Evolutionary conservation across 2,329 filamentous ascomycete genomes (phyloP), one percentile per base, ranked within the genome.

Genomic region (Amylocarpus encephaloides): DNA sequence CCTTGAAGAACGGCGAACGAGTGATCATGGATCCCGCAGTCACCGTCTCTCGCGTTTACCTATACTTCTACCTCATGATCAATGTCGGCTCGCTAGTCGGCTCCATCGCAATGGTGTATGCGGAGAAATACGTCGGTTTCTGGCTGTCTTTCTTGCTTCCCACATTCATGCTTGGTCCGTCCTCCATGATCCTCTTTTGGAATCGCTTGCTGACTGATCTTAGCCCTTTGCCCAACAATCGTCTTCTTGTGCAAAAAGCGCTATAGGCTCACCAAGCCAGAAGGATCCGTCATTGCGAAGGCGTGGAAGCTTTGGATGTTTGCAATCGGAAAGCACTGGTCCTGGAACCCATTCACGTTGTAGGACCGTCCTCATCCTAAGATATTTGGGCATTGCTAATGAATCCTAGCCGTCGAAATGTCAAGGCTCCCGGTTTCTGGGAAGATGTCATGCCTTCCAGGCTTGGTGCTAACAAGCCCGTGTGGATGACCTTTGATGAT

Each of bases 401-500:
- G 22, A 13, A 18, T 13, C 30, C 52, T 33, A 68, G 64, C 42
- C 61, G 68, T 57, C 76, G 73, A 59, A 79, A 80, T 59, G 67
- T 84, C 56, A 74, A 78, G 53, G 68, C 69, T 41, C 70, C 71
- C 30, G 69, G 71, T n/a, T 77, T 84, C 63, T 85, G 81, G 81
- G 70, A 83, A 29, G 68, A 70, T 15, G 77, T 77, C 26, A 77
- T 76, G 68, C 82, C 82, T 7, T 77, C 74, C 42, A 68, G 69
- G 7, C 70, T 81, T 4, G 69, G 70, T 1, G 69, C 80, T 39
- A 81, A 85, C 57, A 77, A 76, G 71, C 86, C 86, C 0, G 44
- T 48, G 0, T 90, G 85, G 85, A 89, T 90, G 82, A 85, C 82
- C 0, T 89, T 89, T 59, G 86, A 91, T 55, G 87, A 92, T 59